Conservation (phyloP, 768 basidiomycete species). For the Tricholomella constricta region DNA sequence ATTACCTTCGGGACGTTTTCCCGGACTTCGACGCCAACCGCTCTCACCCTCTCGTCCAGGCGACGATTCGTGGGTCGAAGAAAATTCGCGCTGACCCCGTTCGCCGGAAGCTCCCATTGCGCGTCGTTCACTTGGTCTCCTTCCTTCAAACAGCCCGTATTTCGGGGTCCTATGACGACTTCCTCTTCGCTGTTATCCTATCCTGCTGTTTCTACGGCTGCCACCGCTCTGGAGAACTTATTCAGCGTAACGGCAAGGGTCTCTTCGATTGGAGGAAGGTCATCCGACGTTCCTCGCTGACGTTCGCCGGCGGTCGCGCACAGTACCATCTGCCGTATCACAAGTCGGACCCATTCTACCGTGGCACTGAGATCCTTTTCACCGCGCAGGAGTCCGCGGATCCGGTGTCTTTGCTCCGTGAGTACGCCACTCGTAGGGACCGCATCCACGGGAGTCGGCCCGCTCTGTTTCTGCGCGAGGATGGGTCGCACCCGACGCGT, state of each 20-base stretch:
- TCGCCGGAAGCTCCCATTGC: background rate
- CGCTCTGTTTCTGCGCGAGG: slow-evolving; percentile 20
- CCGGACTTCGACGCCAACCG: slow-evolving; percentile 24
- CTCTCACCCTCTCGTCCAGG: slow-evolving; percentile 16
- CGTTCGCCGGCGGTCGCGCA: background rate
- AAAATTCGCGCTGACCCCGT: slow-evolving; percentile 7
- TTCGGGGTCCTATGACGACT: background rate
- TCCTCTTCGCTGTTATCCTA: slow-evolving; percentile 20
- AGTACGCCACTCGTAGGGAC: slow-evolving; percentile 17
- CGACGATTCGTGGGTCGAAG: slow-evolving; percentile 19
- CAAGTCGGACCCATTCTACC: slow-evolving; percentile 29
- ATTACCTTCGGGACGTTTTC: slow-evolving; percentile 23
- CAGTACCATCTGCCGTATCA: slow-evolving; percentile 31
- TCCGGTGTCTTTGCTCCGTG: slow-evolving; percentile 14
- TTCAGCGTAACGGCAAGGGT: slow-evolving; percentile 12
- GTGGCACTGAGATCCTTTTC: slow-evolving; percentile 24
- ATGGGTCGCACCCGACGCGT: slow-evolving; percentile 20
- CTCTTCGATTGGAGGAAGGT: slow-evolving; percentile 27
- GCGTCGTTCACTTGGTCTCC: background rate
- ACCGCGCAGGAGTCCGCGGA: slow-evolving; percentile 18
- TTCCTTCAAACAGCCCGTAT: background rate
- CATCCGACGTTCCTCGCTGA: slow-evolving; percentile 17
- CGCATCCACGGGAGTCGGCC: slow-evolving; percentile 6
- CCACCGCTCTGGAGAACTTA: slow-evolving; percentile 25
- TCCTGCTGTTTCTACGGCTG: slow-evolving; percentile 27